Evolutionary conservation across 176 grass and related monocot genomes (phyloP), one percentile per base, ranked within the genome.

Genomic region (Themeda triandra): DNA sequence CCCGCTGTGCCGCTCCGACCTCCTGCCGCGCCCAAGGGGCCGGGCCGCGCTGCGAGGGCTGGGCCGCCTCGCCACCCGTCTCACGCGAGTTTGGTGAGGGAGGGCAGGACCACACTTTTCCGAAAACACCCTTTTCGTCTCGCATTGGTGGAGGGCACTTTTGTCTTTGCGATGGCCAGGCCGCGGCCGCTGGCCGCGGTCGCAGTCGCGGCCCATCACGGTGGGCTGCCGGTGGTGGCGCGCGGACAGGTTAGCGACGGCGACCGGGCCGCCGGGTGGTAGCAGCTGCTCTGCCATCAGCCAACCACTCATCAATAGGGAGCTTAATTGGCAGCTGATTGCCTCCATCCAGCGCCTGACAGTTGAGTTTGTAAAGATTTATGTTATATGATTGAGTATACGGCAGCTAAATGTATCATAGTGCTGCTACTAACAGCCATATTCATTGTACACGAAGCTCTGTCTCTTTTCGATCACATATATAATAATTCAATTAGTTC

Each of bases 1-100:
- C 81, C 92, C 92, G 44, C 63, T 97, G 0, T 97, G 95, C 85
- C 83, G 92, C 5, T 69, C 92, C 18, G 69, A 73, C 68, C 77
- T 97, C 6, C 75, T 92, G 63, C 88, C 90, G 25, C 59, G 29
- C 21, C 56, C 48, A 28, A 10, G 11, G 19, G 54, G 3, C 12
- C 21, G 48, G 73, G 19, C 1, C 8, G 19, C 42, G 13, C 66
- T 48, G 54, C 80, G 39, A 27, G 58, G 35, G 25, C 30, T 58
- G n/a, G 83, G 66, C 66, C 35, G 83, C 4, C 48, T 93, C 76
- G 71, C 79, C 31, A 32, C 27, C 23, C 29, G 87, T 27, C 54
- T 80, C 64, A 76, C 75, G 31, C 66, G 86, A 72, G 28, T 65
- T 30, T 73, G 73, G 79, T 79, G 78, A 36, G n/a, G n/a, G n/a